Evolutionary conservation across 2,329 filamentous ascomycete genomes (phyloP).

Genomic region (Ophiostoma tasmaniense): DNA sequence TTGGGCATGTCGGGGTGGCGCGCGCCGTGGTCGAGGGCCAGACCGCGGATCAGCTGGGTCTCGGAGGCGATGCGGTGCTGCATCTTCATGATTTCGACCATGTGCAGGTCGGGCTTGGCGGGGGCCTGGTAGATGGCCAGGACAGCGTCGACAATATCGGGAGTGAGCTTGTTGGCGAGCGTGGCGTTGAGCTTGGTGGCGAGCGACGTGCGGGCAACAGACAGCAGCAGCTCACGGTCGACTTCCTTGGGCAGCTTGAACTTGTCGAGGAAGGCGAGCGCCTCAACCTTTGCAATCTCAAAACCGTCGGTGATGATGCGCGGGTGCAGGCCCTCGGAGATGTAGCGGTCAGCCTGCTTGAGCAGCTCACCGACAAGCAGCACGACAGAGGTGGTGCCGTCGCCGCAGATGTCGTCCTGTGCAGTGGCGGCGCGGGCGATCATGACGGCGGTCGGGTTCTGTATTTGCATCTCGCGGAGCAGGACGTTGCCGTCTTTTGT

Average conservation of each 20-base stretch:
- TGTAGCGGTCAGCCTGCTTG: constrained; percentile 95
- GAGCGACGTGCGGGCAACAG: constrained; percentile 86
- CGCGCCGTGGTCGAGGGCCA: constrained; percentile 90
- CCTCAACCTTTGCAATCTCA: constrained; percentile 89
- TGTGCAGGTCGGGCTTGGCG: constrained; percentile 91
- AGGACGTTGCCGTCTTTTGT: constrained; percentile 97
- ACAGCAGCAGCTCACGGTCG: constrained; percentile 87
- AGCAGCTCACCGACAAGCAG: constrained; percentile 90
- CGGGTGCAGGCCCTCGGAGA: constrained; percentile 92
- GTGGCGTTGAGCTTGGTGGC: constrained; percentile 89
- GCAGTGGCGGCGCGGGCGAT: constrained; percentile 80
- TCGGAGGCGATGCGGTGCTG: constrained; percentile 94
- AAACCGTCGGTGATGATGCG: constrained; percentile 96
- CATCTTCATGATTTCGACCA: constrained; percentile 99
- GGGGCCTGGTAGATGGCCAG: constrained; percentile 86
- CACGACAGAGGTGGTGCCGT: constrained; percentile 95
- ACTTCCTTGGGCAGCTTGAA: constrained; percentile 88
- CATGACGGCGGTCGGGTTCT: constrained; percentile 93
- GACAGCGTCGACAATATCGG: constrained; percentile 92
- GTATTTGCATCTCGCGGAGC: constrained; percentile 78
- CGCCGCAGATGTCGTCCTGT: constrained; percentile 96
- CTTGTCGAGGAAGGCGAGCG: constrained; percentile 86
- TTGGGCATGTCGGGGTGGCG: constrained; percentile 98
- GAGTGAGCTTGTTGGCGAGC: constrained; percentile 83
- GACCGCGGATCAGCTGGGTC: constrained; percentile 86